Evolutionary conservation across 805 yeast species (phyloP), one percentile per base, ranked within the genome.

Genomic region (Teunomyces lycoperdinae): DNA sequence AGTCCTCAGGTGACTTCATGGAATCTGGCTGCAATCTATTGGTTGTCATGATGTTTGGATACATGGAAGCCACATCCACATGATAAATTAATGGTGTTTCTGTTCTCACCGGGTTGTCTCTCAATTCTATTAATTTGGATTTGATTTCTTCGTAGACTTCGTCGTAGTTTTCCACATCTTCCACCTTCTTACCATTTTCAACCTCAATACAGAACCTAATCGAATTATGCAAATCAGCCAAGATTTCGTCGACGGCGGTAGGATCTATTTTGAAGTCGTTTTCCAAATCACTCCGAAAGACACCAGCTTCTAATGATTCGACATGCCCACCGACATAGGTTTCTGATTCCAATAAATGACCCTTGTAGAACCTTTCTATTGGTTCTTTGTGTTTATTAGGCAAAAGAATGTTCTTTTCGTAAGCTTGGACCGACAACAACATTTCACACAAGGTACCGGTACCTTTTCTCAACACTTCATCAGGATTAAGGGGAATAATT

Each of bases 241-340:
- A 49, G 33, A 94, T 75, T 57, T 87, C 94, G 54, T 90, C 96
- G 33, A 94, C 75, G 1, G 90, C 96, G 0, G 83, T 71, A 0
- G 96, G 83, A 58, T 90, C 96, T 34, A 95, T 74, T 29, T 77
- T 79, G 69, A 95, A 94, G 35, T 85, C 80, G 42, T 77, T 80
- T 2, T 83, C 78, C 30, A 94, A 74, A 61, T 94, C 99, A 44
- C 95, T 85, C 57, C 99, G 73, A 61, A 95, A 94, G 0, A 94
- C 99, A 47, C 99, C 99, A 8, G 99, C 97, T 65, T 95, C 99
- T 47, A 95, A 70, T 6, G 97, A 88, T 67, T 95, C 98, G 17
- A 94, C 99, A 58, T 94, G 99, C 1, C 99, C 99, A 49, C 99
- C 99, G 26, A 94, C 98, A 62, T 94, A 94, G 0, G 99, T 94